Conservation (phyloP, 805 yeast genomes). For the Lachancea cidri region DNA sequence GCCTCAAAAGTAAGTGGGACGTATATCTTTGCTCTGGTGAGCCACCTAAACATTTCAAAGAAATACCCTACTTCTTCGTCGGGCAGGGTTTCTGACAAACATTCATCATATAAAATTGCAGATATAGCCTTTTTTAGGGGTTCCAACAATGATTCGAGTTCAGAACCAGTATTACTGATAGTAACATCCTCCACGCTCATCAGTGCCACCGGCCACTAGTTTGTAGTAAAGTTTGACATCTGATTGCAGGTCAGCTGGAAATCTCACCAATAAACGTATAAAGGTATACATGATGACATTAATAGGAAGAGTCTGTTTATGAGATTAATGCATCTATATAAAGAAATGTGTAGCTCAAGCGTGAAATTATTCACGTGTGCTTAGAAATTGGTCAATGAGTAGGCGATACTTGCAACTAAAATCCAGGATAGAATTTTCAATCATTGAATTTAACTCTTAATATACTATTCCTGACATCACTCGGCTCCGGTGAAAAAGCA, state of each 20-base stretch:
- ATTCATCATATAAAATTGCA: background rate
- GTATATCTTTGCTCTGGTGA: constrained; percentile 2
- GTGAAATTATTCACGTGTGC: too few species aligned
- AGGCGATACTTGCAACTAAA: too few species aligned
- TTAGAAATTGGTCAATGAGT: too few species aligned
- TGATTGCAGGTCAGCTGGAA: too few species aligned
- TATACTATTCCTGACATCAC: background rate
- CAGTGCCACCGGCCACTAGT: too few species aligned
- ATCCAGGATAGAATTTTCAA: too few species aligned
- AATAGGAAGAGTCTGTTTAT: too few species aligned
- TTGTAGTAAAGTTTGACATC: too few species aligned
- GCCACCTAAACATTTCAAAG: constrained; percentile 1
- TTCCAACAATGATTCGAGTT: constrained; percentile 1
- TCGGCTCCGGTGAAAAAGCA: constrained; percentile 1
- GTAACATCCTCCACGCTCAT: too few species aligned
- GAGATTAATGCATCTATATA: background rate
- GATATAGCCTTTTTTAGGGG: background rate
- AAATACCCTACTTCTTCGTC: constrained; percentile 1
- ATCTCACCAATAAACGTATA: background rate
- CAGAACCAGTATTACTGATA: background rate
- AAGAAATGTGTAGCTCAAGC: background rate
- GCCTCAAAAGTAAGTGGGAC: background rate
- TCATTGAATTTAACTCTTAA: background rate
- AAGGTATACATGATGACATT: too few species aligned
- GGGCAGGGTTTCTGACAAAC: background rate